phyloP scores from a whole-genome alignment of 163 green algal genomes.

The Chloroidium sp. region DNA sequence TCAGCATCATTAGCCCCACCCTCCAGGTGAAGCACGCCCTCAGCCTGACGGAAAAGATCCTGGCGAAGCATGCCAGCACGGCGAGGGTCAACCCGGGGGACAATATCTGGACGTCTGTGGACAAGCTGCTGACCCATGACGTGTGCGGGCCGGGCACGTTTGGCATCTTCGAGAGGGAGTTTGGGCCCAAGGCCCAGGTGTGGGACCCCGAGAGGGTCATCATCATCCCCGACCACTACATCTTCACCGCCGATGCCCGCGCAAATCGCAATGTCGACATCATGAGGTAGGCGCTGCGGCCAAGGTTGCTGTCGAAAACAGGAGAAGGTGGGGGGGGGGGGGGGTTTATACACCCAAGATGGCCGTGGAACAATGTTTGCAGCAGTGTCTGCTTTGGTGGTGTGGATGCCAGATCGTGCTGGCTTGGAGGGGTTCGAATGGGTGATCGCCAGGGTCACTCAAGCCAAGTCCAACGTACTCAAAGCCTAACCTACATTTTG shows the following conservation, averaged over 20 bases:
- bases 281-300: constrained; percentile 36
- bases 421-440: too few species aligned
- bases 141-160: constrained; percentile 94
- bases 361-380: too few species aligned
- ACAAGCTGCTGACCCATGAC: constrained; percentile 95
- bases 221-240: constrained; percentile 97
- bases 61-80: constrained; percentile 72
- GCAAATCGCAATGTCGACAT: constrained; percentile 98
- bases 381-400: too few species aligned
- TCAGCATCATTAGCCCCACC: neutral
- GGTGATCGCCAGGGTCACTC: too few species aligned
- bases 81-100: constrained; percentile 61
- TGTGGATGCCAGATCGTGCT: too few species aligned
- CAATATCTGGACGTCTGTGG: constrained; percentile 90
- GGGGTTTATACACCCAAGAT: too few species aligned
- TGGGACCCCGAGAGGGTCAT: constrained; percentile 89
- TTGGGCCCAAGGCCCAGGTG: constrained; percentile 81
- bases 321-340: too few species aligned
- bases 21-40: constrained; percentile 67
- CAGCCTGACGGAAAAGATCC: constrained; percentile 97
- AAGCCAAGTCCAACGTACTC: too few species aligned
- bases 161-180: constrained; percentile 96
- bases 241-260: constrained; percentile 89
- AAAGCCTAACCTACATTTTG: too few species aligned
- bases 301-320: too few species aligned